Base-by-base conservation (phyloP, 345 rosid species). In the Aquilaria sinensis region DNA sequence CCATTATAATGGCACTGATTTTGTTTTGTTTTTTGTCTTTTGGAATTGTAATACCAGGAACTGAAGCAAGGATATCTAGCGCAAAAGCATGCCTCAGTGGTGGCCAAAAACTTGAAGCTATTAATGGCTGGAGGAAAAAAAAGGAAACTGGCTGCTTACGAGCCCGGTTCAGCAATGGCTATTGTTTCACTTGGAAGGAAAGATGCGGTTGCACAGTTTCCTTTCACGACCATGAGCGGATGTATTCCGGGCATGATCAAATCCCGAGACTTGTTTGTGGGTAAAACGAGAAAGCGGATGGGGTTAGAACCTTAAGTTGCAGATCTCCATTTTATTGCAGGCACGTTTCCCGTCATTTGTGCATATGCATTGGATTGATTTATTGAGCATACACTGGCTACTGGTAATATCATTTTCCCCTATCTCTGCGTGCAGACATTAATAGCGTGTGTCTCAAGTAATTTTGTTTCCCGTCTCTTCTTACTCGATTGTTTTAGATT, bases 31-130 rank as follows among this genome's bases (percentile, higher is more conserved):
- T 15, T 37, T 58, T 58, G 6, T 58, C 53, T 31, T 2, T 5
- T 56, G 23, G 51, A 54, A 16, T 47, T 61, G 33, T 51, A 57
- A 14, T 30, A 31, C 45, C 79, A 89, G 98, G 98, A 92, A 75
- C 73, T 76, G 65, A 84, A 89, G 51, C 96, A 89, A 75, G 98
- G 95, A 50, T 85, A 78, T 58, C 52, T 85, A 61, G 98, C 96
- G 1, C 85, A 87, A 51, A 77, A 29, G 13, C 96, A 89, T 67
- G 92, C 93, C 47, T 12, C 6, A 47, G 78, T 87, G 60, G 89
- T 65, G 51, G 85, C 81, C 9, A 80, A 81, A 76, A 92, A 92
- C 81, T 50, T 89, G 77, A 87, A 85, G 80, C n/a, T 75, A 57
- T 53, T 82, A 75, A 79, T 85, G 87, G 71, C 58, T 0, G 79